Evolutionary conservation across 2,329 filamentous ascomycete genomes (phyloP).

Genomic region (Cercospora brassicicola): DNA sequence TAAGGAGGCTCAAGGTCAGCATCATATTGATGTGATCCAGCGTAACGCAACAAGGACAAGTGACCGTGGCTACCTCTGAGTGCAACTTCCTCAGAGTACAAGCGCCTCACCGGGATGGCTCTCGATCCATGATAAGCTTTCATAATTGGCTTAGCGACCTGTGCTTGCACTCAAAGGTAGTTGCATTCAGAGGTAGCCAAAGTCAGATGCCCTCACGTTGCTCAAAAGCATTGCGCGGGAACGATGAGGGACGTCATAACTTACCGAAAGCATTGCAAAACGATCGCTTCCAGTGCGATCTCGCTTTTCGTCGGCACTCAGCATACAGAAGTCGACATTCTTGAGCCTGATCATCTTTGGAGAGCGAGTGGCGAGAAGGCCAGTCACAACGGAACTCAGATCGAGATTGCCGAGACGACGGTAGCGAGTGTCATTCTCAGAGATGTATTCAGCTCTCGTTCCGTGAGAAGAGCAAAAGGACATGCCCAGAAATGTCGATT

Average conservation of each 20-base stretch:
- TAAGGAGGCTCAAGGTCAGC: not conserved
- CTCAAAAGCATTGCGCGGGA: not conserved
- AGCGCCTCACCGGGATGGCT: not conserved
- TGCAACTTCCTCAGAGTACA: not conserved
- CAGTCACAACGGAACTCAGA: not conserved
- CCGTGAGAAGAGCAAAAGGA: constrained; percentile 13
- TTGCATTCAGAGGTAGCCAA: too few relatives aligned
- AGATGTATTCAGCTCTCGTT: constrained; percentile 8
- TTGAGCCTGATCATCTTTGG: constrained; percentile 6
- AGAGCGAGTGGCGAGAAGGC: constrained; percentile 1
- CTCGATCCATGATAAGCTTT: too few relatives aligned
- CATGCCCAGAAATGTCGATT: constrained; percentile 12
- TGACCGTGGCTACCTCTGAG: not conserved
- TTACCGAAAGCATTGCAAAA: constrained; percentile 17
- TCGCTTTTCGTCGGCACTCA: not conserved
- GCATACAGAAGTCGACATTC: constrained; percentile 17
- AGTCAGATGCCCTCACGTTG: too few relatives aligned
- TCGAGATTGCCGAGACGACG: constrained; percentile 8
- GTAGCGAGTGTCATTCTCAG: constrained; percentile 4
- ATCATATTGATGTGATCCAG: not conserved
- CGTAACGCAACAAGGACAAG: not conserved
- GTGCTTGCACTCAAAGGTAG: too few relatives aligned
- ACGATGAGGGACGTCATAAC: not conserved
- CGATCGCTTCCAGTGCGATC: constrained; percentile 4
- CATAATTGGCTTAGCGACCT: too few relatives aligned